Base-by-base conservation (phyloP, 179 eudicot species). In the Pouteria campechiana region DNA sequence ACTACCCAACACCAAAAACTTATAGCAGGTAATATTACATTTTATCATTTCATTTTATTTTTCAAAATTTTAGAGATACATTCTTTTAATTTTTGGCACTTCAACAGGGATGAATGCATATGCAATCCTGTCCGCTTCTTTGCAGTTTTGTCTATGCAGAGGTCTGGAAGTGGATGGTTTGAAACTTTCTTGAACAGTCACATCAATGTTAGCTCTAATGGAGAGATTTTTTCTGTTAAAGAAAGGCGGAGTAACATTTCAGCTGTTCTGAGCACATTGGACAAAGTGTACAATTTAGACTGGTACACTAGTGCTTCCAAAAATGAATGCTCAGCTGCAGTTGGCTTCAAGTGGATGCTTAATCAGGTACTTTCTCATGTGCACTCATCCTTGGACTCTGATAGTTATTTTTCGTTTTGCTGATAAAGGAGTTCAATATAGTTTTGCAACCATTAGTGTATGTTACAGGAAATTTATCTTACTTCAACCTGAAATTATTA, bases 281-380 rank as follows among this genome's bases (percentile, higher is more conserved):
- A 89, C 61, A 71, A 31, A 56, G 89, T 89, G 35, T 89, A 84
- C 63, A 73, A 78, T 64, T 71, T 84, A 73, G 97, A 88, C 45
- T 80, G 78, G 92, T 50, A 66, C 14, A 80, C 56, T 32, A 88
- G 97, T 57, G 92, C 95, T 47, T 80, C 97, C 42, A 88, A 78
- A 70, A 88, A 78, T 44, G 76, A 84, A 45, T 88, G 97, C 50
- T 78, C 93, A 3, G 94, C 94, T 37, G 97, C 97, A 25, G 70
- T 84, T 44, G 97, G 97, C 59, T 78, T 88, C 74, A 88, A 84
- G 63, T 88, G 97, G 97, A 88, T 88, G 97, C 77, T 88, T 46
- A 88, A 84, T 69, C 97, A 88, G 95, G 97, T 88, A 72, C 31
- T 40, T 7, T 19, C 24, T 20, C 31, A 18, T 35, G 6, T 48